These are phyloP conservation scores for Vicia villosa DNA, from an alignment of 306 rosid genomes.

Conservation along the genomic window DNA sequence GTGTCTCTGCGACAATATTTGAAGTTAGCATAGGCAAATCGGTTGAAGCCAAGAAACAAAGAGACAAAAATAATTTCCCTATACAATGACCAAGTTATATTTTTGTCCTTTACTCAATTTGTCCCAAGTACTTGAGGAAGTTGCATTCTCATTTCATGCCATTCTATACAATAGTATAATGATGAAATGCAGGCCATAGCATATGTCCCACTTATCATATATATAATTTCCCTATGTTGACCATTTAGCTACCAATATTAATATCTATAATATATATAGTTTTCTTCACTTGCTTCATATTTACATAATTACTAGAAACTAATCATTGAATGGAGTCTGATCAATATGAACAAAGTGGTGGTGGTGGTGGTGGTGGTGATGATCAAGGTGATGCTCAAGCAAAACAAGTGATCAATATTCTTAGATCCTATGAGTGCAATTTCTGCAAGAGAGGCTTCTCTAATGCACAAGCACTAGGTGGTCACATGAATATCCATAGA, in stretches of 20 bases:
- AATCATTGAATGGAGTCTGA: conserved; percentile 42
- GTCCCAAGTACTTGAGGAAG: conserved; percentile 42
- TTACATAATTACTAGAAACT: not conserved
- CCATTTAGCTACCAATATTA: conserved; percentile 3
- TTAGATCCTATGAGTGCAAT: conserved; percentile 70
- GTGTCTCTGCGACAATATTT: not conserved
- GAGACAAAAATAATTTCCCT: conserved; percentile 21
- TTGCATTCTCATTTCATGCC: conserved; percentile 35
- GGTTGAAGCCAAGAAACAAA: conserved; percentile 27
- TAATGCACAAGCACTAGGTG: conserved; percentile 93
- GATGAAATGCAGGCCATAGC: conserved; percentile 49
- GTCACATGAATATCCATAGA: conserved; percentile 89
- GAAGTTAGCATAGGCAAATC: not conserved
- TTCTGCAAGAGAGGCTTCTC: conserved; percentile 86
- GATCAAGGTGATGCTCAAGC: conserved; percentile 36
- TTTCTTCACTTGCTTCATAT: not conserved
- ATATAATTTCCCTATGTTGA: conserved; percentile 31
- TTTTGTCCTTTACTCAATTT: conserved; percentile 44
- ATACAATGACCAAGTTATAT: conserved; percentile 24
- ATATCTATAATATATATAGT: not conserved
- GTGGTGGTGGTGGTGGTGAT: not conserved
- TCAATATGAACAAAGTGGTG: conserved; percentile 30
- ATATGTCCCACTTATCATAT: conserved; percentile 31
- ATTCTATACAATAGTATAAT: conserved; percentile 33
- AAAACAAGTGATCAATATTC: not conserved